Evolutionary conservation across 129 eudicot genomes (phyloP).

Genomic region (Artemisia tridentata): DNA sequence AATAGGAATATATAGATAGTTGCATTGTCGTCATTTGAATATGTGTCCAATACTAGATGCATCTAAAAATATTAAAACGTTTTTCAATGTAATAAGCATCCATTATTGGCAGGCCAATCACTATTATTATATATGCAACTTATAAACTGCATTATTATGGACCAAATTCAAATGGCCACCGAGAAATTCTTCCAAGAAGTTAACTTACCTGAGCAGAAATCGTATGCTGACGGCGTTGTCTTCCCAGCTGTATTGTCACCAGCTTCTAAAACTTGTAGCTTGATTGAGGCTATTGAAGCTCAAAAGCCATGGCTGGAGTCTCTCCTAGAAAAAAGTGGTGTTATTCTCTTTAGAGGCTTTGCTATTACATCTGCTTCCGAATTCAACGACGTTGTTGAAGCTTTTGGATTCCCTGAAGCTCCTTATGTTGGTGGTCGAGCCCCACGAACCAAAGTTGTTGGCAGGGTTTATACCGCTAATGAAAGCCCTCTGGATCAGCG

Average conservation of each 20-base stretch:
- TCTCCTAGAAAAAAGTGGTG: constrained; percentile 9
- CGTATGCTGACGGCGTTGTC: neutral
- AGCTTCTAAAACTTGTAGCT: neutral
- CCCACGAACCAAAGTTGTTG: neutral
- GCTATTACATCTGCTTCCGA: constrained; percentile 27
- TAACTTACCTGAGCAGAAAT: constrained; percentile 47
- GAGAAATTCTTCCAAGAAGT: constrained; percentile 34
- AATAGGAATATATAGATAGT: too few species aligned
- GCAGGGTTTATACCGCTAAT: constrained; percentile 9
- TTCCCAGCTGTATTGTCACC: constrained; percentile 68
- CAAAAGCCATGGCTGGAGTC: constrained; percentile 42
- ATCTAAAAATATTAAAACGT: too few species aligned
- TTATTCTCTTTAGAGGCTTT: constrained; percentile 24
- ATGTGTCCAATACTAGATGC: too few species aligned
- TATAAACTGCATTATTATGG: too few species aligned
- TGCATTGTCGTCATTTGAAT: too few species aligned
- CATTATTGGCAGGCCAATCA: too few species aligned
- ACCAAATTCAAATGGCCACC: constrained; percentile 17
- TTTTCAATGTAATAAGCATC: too few species aligned
- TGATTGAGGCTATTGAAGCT: constrained; percentile 39
- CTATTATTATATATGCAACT: too few species aligned
- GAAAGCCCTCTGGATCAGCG: constrained; percentile 1
- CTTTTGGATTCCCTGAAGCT: constrained; percentile 26
- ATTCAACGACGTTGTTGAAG: constrained; percentile 48
- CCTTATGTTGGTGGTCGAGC: constrained; percentile 14